Evolutionary conservation across 2,329 filamentous ascomycete genomes (phyloP).

Genomic region (Colletotrichum falcatum): DNA sequence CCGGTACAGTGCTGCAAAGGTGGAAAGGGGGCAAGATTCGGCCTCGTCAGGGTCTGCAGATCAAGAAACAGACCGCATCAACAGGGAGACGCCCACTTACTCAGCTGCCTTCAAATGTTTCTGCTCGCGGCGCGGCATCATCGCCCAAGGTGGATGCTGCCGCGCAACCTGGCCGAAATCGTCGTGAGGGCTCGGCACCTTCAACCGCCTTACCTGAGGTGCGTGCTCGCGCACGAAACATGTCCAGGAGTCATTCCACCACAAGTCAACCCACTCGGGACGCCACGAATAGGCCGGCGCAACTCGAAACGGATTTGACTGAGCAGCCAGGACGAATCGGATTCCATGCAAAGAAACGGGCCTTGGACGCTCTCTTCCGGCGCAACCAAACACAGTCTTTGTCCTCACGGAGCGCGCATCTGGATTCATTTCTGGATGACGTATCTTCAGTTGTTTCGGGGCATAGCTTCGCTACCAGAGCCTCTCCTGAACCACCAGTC

Average conservation of each 20-base stretch:
- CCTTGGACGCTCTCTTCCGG: slow-evolving; percentile 67
- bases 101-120: slow-evolving; percentile 18
- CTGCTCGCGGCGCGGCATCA: slow-evolving; percentile 3
- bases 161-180: slow-evolving; percentile 4
- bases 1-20: slow-evolving; percentile 61
- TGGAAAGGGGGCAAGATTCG: slow-evolving; percentile 68
- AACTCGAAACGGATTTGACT: slow-evolving; percentile 63
- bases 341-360: slow-evolving; percentile 65
- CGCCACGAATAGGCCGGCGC: slow-evolving; percentile 58
- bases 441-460: slow-evolving; percentile 28
- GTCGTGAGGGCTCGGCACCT: neutral
- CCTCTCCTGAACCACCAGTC: slow-evolving; percentile 15
- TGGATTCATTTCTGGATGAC: slow-evolving; percentile 30
- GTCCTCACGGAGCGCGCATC: slow-evolving; percentile 25
- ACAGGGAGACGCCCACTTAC: slow-evolving; percentile 16
- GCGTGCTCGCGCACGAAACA: slow-evolving; percentile 32
- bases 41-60: slow-evolving; percentile 48
- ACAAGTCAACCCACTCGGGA: slow-evolving; percentile 17
- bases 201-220: slow-evolving; percentile 9
- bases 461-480: slow-evolving; percentile 4
- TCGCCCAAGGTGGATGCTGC: slow-evolving; percentile 8
- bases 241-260: slow-evolving; percentile 35
- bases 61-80: neutral
- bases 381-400: slow-evolving; percentile 34
- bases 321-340: slow-evolving; percentile 50